Conservation (phyloP, 2,329 filamentous ascomycete genomes). For the Colletotrichum lini region DNA sequence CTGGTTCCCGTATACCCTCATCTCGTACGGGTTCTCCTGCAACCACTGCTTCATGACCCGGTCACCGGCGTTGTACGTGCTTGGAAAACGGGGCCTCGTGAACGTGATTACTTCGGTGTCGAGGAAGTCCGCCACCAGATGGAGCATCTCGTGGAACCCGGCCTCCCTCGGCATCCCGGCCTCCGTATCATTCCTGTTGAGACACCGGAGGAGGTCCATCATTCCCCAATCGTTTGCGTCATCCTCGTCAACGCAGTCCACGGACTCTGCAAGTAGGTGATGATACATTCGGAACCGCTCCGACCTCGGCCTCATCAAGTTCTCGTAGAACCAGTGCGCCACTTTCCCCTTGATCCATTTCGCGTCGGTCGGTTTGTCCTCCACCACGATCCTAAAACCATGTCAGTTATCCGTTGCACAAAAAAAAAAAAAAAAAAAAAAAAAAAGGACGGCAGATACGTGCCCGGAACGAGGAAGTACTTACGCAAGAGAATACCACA, state of each 20-base stretch:
- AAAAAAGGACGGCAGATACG: too few relatives aligned
- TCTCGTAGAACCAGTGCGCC: constrained; percentile 7
- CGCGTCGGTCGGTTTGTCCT: background rate
- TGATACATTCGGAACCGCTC: constrained; percentile 30
- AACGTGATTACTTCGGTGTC: constrained; percentile 29
- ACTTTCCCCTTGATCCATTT: constrained; percentile 2
- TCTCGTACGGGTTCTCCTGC: constrained; percentile 1
- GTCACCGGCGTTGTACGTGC: background rate
- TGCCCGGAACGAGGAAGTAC: background rate
- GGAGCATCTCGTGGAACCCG: constrained; percentile 33
- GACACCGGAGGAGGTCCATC: constrained; percentile 12
- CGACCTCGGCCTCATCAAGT: background rate
- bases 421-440: too few relatives aligned
- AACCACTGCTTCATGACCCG: background rate
- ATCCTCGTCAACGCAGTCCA: background rate
- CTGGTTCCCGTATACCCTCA: constrained; percentile 22
- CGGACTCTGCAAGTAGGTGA: constrained; percentile 18
- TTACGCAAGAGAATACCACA: constrained; percentile 35
- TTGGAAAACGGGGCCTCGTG: background rate
- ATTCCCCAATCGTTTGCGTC: constrained; percentile 10
- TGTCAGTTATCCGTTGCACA: too few relatives aligned
- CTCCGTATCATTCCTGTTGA: background rate
- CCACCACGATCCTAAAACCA: background rate
- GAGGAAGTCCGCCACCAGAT: constrained; percentile 32
- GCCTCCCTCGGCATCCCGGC: constrained; percentile 19